A percentile compares a stretch with the other conserved stretches of the same genome.
phyloP scores from a whole-genome alignment of 2,329 filamentous ascomycete species.

The Chrysosporium queenslandicum region DNA sequence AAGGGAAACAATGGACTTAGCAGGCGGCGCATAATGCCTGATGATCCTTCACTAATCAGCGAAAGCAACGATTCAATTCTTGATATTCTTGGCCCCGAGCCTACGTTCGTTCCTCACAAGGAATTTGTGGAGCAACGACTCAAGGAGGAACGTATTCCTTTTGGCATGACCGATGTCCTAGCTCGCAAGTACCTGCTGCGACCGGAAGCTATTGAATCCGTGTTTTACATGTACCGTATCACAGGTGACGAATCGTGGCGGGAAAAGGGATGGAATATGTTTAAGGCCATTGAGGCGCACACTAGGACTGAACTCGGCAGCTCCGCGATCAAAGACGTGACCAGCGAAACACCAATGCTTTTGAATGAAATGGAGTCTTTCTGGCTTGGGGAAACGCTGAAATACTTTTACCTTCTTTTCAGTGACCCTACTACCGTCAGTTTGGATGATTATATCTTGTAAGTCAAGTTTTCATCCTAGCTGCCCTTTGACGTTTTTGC shows the following conservation, averaged over 20 bases:
- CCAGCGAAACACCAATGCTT: constrained; percentile 47
- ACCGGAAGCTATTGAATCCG: constrained; percentile 77
- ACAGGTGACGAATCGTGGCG: constrained; percentile 66
- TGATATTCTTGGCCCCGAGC: constrained; percentile 15
- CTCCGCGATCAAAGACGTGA: constrained; percentile 39
- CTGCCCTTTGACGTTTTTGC: constrained; percentile 66
- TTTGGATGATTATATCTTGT: constrained; percentile 57
- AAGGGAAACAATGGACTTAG: constrained; percentile 7
- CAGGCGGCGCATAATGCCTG: constrained; percentile 10
- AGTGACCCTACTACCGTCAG: constrained; percentile 53
- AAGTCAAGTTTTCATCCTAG: constrained; percentile 40
- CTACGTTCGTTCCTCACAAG: constrained; percentile 29
- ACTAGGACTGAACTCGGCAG: constrained; percentile 59
- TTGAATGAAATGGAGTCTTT: constrained; percentile 74
- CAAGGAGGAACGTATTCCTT: constrained; percentile 35
- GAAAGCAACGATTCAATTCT: constrained; percentile 2
- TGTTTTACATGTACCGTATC: constrained; percentile 86
- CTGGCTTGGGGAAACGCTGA: constrained; percentile 83
- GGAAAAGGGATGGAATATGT: constrained; percentile 83
- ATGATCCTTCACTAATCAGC: constrained; percentile 4
- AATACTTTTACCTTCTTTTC: constrained; percentile 83
- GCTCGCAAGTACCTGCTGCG: constrained; percentile 37
- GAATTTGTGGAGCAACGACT: constrained; percentile 33
- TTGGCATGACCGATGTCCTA: constrained; percentile 34
- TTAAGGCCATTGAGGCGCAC: constrained; percentile 55